Evolutionary conservation across 768 basidiomycete species (phyloP).

Genomic region (Cyclocybe aegerita): DNA sequence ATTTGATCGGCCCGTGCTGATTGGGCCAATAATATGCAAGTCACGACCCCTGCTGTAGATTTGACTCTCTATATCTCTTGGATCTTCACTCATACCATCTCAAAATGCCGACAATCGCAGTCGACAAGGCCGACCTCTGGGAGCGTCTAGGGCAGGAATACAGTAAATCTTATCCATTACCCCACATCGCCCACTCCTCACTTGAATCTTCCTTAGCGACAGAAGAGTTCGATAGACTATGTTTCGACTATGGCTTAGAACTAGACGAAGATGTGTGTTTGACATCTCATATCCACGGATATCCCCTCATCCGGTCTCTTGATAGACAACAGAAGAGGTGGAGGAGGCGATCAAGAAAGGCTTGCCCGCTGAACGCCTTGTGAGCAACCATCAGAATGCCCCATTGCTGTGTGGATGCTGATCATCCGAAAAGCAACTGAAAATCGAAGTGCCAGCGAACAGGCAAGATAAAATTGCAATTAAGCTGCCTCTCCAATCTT

Average conservation of each 20-base stretch:
- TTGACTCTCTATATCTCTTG: too few species aligned
- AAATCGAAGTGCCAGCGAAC: constrained; percentile 99
- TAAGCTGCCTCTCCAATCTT: constrained; percentile 7
- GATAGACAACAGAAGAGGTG: constrained; percentile 86
- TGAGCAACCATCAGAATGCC: constrained; percentile 30
- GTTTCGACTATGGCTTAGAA: constrained; percentile 97
- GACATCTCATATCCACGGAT: background rate
- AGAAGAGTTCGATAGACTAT: constrained; percentile 92
- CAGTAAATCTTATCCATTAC: constrained; percentile 41
- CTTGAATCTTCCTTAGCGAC: constrained; percentile 55
- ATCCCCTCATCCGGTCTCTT: constrained; percentile 1
- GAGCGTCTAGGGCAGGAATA: constrained; percentile 80
- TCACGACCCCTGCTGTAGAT: constrained; percentile 15
- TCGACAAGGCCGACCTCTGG: constrained; percentile 96
- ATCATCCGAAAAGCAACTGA: constrained; percentile 70
- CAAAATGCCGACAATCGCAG: constrained; percentile 89
- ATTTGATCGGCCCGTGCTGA: constrained; percentile 15
- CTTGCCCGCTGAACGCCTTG: constrained; percentile 81
- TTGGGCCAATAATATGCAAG: constrained; percentile 8
- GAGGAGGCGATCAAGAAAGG: constrained; percentile 81
- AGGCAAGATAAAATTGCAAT: constrained; percentile 43
- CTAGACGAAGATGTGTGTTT: constrained; percentile 91
- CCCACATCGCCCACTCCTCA: constrained; percentile 11
- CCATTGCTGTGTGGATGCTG: constrained; percentile 1
- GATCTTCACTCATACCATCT: constrained; percentile 4